These are phyloP conservation scores for Cicer judaicum DNA, from an alignment of 306 rosid species.

Conservation along the genomic window DNA sequence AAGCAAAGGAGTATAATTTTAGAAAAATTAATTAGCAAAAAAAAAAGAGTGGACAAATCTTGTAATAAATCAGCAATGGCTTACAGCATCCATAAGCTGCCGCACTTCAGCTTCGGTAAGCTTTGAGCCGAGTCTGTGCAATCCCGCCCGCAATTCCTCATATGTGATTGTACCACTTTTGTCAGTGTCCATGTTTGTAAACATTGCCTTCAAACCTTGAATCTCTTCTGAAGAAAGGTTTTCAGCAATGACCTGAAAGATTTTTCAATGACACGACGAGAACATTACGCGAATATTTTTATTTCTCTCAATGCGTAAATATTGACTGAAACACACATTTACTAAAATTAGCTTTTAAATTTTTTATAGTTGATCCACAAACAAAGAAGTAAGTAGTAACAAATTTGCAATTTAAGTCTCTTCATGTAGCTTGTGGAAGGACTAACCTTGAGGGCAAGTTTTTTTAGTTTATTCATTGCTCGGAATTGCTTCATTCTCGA, in stretches of 20 bases:
- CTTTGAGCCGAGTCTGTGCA: slow-evolving; percentile 85
- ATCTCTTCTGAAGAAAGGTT: slow-evolving; percentile 52
- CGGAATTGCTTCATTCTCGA: slow-evolving; percentile 96
- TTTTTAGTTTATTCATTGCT: slow-evolving; percentile 92
- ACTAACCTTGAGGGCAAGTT: slow-evolving; percentile 86
- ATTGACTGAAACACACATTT: background rate
- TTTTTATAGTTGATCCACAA: background rate
- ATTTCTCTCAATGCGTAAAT: background rate
- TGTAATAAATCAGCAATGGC: slow-evolving; percentile 37
- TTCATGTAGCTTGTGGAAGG: slow-evolving; percentile 23
- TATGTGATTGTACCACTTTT: slow-evolving; percentile 88
- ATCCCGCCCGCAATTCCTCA: slow-evolving; percentile 75
- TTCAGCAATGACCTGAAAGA: slow-evolving; percentile 52
- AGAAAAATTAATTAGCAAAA: background rate
- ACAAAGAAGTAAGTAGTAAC: background rate
- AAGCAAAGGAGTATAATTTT: slow-evolving; percentile 37
- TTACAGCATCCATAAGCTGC: slow-evolving; percentile 93
- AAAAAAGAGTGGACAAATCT: background rate
- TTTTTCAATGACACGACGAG: background rate
- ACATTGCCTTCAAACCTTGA: slow-evolving; percentile 60
- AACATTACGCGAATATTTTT: slow-evolving; percentile 1
- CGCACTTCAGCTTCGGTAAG: slow-evolving; percentile 78
- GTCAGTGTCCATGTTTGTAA: slow-evolving; percentile 83
- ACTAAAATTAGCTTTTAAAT: background rate
- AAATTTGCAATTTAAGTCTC: slow-evolving; percentile 28